Percentiles rank a stretch among this genome's conserved stretches.
Conservation (phyloP, 1,139 yeast species). For the Geotrichum australiense region DNA sequence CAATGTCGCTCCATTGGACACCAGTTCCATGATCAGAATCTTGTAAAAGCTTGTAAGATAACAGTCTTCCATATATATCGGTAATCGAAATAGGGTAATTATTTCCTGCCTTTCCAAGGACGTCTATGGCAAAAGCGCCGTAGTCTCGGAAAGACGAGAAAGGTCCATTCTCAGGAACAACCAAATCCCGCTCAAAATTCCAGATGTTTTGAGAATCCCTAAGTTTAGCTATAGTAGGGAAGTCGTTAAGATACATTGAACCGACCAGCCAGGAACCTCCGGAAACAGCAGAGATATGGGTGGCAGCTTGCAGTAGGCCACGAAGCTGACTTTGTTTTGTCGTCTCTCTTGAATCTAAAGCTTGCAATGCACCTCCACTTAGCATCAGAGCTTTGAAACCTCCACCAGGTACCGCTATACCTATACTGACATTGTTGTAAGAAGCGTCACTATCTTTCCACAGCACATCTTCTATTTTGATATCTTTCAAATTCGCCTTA, state of each 20-base stretch:
- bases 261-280: slow-evolving; percentile 89
- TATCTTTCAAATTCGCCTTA: slow-evolving; percentile 52
- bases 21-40: slow-evolving; percentile 51
- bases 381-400: slow-evolving; percentile 75
- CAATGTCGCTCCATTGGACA: slow-evolving; percentile 58
- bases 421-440: slow-evolving; percentile 38
- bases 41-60: slow-evolving; percentile 59
- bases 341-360: slow-evolving; percentile 59
- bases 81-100: slow-evolving; percentile 66
- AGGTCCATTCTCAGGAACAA: slow-evolving; percentile 7
- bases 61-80: slow-evolving; percentile 84
- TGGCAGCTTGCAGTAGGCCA: slow-evolving; percentile 64
- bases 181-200: slow-evolving; percentile 49
- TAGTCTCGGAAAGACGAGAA: slow-evolving; percentile 43
- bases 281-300: slow-evolving; percentile 69
- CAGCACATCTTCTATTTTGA: slow-evolving; percentile 45
- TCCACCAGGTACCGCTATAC: slow-evolving; percentile 72
- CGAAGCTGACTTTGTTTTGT: slow-evolving; percentile 55
- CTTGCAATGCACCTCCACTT: slow-evolving; percentile 75
- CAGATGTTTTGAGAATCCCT: slow-evolving; percentile 48
- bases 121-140: slow-evolving; percentile 41
- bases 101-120: slow-evolving; percentile 52
- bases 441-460: slow-evolving; percentile 25
- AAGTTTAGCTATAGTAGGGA: slow-evolving; percentile 59
- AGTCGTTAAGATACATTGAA: slow-evolving; percentile 68